Conservation (phyloP, 2,329 filamentous ascomycete genomes). For the Harringtonia aguacate region DNA sequence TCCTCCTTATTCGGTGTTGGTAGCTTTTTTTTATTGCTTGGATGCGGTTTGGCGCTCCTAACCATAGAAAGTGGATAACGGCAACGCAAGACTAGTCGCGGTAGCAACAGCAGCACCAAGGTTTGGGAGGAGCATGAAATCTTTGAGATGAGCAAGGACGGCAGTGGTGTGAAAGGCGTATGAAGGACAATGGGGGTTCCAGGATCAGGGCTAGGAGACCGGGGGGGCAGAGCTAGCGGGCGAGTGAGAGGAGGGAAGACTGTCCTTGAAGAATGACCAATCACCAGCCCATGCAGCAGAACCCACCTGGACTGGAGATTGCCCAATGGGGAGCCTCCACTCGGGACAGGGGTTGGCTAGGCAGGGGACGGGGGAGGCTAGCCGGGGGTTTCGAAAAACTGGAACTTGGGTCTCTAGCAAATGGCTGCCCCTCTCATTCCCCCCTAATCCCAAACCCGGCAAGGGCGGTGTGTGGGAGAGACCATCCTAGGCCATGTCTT, state of each 20-base stretch:
- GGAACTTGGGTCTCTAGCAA: constrained; percentile 7
- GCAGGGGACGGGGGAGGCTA: constrained; percentile 5
- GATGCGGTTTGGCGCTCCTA: constrained; percentile 1
- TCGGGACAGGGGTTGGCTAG: constrained; percentile 19
- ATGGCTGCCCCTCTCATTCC: background rate
- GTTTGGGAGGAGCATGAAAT: constrained; percentile 8
- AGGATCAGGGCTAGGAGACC: constrained; percentile 7
- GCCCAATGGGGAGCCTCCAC: constrained; percentile 40
- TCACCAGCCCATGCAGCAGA: constrained; percentile 20
- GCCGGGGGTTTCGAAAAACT: constrained; percentile 11
- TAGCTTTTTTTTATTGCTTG: constrained; percentile 3
- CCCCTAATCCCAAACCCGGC: constrained; percentile 10
- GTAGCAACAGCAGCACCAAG: background rate
- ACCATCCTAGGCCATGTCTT: background rate
- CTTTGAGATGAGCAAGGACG: constrained; percentile 10
- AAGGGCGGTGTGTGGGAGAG: constrained; percentile 9
- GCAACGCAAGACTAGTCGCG: background rate
- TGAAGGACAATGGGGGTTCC: constrained; percentile 7
- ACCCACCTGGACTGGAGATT: constrained; percentile 27
- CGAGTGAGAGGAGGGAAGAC: too few relatives aligned
- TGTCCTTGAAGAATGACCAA: too few relatives aligned
- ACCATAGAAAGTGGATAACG: constrained; percentile 5
- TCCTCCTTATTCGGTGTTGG: background rate
- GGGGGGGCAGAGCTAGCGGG: background rate
- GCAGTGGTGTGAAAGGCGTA: constrained; percentile 1